Evolutionary conservation across 768 basidiomycete genomes (phyloP).

Genomic region (Dioszegia hungarica): DNA sequence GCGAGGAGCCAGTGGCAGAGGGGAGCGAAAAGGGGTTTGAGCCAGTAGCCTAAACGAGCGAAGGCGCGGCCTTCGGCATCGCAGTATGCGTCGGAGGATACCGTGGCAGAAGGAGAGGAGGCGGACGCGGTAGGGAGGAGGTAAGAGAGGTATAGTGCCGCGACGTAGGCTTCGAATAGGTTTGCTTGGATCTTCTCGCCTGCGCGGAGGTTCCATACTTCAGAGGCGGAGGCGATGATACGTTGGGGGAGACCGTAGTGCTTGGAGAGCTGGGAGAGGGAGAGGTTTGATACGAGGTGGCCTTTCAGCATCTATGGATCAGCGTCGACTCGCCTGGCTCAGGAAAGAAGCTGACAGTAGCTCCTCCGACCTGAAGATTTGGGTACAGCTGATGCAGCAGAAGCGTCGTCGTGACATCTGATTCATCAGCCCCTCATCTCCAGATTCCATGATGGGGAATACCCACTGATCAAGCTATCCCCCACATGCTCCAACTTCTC

Average conservation of each 20-base stretch:
- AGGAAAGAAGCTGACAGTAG: conserved; percentile 22
- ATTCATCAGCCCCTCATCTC: background rate
- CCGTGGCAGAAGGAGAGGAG: background rate
- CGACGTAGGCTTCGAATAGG: conserved; percentile 40
- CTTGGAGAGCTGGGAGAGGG: conserved; percentile 25
- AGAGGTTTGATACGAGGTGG: conserved; percentile 26
- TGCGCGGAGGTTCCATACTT: conserved; percentile 2
- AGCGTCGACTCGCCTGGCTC: background rate
- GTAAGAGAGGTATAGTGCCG: conserved; percentile 31
- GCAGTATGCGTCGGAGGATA: background rate
- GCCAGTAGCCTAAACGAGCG: conserved; percentile 25
- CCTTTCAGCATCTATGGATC: conserved; percentile 26
- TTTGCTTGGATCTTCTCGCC: conserved; percentile 25
- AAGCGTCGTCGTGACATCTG: conserved; percentile 21
- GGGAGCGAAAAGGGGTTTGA: conserved; percentile 31
- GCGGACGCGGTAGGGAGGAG: conserved; percentile 5
- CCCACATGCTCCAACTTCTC: conserved; percentile 39
- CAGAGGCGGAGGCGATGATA: conserved; percentile 14
- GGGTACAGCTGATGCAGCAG: conserved; percentile 36
- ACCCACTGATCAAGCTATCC: conserved; percentile 21
- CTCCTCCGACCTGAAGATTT: conserved; percentile 19
- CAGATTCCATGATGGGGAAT: background rate
- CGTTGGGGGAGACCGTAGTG: conserved; percentile 22
- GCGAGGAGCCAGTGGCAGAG: conserved; percentile 17
- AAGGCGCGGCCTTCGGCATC: conserved; percentile 22